phyloP scores from a whole-genome alignment of 345 rosid species.

The Abelmoschus esculentus region DNA sequence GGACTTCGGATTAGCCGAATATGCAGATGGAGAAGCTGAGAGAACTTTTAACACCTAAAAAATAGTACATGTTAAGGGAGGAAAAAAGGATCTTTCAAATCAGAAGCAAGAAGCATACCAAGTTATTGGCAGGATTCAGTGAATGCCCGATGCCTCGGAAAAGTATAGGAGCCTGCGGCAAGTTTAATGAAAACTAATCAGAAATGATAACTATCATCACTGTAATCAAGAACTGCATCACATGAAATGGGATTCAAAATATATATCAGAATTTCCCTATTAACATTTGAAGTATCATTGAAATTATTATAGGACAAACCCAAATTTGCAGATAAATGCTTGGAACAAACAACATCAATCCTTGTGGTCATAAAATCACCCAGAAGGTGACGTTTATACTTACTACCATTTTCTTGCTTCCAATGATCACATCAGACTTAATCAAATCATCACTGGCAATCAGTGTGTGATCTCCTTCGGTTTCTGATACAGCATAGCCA shows the following conservation, averaged over 20 bases:
- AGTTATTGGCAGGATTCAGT: slow-evolving; percentile 52
- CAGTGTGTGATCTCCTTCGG: slow-evolving; percentile 65
- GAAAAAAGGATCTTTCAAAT: background rate
- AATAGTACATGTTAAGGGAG: background rate
- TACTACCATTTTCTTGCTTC: slow-evolving; percentile 50
- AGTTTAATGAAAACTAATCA: background rate
- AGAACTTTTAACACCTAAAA: slow-evolving; percentile 53
- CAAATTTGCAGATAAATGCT: background rate
- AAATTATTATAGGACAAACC: background rate
- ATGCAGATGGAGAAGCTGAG: slow-evolving; percentile 63
- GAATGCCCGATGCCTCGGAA: slow-evolving; percentile 76
- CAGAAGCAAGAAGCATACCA: slow-evolving; percentile 36
- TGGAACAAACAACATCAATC: background rate
- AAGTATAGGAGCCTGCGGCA: slow-evolving; percentile 61
- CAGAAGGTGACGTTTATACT: background rate
- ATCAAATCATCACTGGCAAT: slow-evolving; percentile 51
- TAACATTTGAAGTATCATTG: background rate
- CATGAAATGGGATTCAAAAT: background rate
- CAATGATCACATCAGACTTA: slow-evolving; percentile 45
- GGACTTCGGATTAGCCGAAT: slow-evolving; percentile 59
- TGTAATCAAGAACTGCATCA: background rate
- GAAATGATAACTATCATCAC: background rate
- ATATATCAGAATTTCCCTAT: background rate
- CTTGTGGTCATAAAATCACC: background rate
- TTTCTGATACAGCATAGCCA: slow-evolving; percentile 44